phyloP scores from a whole-genome alignment of 768 basidiomycete genomes.

The Xerocomellus chrysenteron region DNA sequence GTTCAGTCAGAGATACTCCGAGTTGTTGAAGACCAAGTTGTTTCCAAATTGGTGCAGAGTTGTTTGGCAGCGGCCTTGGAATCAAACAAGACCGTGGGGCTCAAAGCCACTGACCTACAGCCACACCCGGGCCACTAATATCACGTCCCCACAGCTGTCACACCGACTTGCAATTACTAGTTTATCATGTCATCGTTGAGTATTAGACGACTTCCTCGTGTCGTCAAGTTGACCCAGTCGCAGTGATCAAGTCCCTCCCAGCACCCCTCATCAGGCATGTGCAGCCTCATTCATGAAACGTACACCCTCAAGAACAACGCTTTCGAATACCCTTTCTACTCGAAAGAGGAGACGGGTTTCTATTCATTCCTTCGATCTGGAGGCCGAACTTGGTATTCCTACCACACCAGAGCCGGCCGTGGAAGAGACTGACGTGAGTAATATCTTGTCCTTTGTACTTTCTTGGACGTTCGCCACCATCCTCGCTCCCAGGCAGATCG shows the following conservation, averaged over 20 bases:
- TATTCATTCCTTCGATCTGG: constrained; percentile 38
- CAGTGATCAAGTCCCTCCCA: constrained; percentile 27
- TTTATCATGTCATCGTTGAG: constrained; percentile 32
- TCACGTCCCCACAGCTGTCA: not conserved
- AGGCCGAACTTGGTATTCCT: constrained; percentile 31
- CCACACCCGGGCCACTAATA: not conserved
- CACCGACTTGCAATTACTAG: not conserved
- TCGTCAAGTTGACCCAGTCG: constrained; percentile 16
- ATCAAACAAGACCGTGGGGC: constrained; percentile 25
- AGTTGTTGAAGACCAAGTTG: not conserved
- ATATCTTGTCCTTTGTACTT: not conserved
- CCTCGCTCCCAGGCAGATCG: constrained; percentile 49
- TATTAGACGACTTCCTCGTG: constrained; percentile 9
- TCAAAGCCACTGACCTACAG: constrained; percentile 1
- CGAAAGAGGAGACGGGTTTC: constrained; percentile 45
- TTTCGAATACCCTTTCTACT: constrained; percentile 40
- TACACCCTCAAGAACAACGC: constrained; percentile 36
- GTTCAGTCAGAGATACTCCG: not conserved
- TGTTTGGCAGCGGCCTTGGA: constrained; percentile 29
- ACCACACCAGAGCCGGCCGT: constrained; percentile 15
- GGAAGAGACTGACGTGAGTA: constrained; percentile 31
- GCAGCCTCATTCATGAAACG: constrained; percentile 35
- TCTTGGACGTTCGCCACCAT: not conserved
- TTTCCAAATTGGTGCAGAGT: constrained; percentile 7
- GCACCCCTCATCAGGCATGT: constrained; percentile 27